Conservation (phyloP, 192 early-diverging fungal species). For the Blastocladiella britannica region DNA sequence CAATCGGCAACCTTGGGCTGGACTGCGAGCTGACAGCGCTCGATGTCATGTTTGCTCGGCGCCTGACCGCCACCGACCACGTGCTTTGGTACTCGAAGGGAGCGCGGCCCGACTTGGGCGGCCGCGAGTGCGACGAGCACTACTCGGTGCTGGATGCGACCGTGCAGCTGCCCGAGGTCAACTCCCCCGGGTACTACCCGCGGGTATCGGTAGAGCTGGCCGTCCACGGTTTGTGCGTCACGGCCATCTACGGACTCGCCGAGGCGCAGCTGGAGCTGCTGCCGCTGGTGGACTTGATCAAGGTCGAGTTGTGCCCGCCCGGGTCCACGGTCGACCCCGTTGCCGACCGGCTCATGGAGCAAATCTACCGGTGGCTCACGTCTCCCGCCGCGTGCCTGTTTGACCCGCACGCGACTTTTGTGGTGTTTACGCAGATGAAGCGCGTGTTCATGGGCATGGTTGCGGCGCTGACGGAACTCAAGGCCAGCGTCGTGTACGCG, state of each 20-base stretch:
- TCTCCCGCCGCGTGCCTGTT: constrained; percentile 47
- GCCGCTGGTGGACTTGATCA: constrained; percentile 20
- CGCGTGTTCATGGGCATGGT: constrained; percentile 69
- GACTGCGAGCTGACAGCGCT: constrained; percentile 58
- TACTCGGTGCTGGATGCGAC: constrained; percentile 25
- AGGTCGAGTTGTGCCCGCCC: constrained; percentile 14
- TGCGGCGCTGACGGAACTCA: constrained; percentile 56
- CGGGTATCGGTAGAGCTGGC: constrained; percentile 72
- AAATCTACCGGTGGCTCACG: constrained; percentile 78
- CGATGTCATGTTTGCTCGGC: constrained; percentile 67
- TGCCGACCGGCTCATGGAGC: constrained; percentile 55
- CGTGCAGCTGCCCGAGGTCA: constrained; percentile 48
- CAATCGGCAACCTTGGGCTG: constrained; percentile 70
- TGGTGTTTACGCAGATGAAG: constrained; percentile 75
- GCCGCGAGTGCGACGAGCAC: constrained; percentile 61
- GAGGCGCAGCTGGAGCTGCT: background rate
- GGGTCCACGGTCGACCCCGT: no score
- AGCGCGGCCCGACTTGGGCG: constrained; percentile 66
- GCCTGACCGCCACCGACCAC: constrained; percentile 53
- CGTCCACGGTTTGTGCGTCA: constrained; percentile 55
- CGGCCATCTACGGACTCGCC: constrained; percentile 65
- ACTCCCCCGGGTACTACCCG: constrained; percentile 47
- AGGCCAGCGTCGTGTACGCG: constrained; percentile 54
- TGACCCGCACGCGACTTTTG: constrained; percentile 56
- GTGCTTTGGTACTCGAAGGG: constrained; percentile 79